phyloP scores from a whole-genome alignment of 345 rosid genomes.

The Bruguiera gymnorhiza region DNA sequence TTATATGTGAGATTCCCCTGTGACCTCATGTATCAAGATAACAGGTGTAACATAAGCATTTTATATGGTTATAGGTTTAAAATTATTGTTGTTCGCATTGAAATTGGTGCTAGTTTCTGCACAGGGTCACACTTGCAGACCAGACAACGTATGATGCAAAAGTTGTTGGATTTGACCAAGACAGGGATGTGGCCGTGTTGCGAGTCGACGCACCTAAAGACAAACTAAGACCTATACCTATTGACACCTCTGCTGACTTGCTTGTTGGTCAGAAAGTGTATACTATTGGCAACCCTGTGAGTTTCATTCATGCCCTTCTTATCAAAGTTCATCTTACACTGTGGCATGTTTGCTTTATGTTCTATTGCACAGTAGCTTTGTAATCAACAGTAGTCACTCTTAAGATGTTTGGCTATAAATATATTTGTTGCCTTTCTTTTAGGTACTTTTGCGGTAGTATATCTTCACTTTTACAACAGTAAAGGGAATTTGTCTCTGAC shows the following conservation, averaged over 20 bases:
- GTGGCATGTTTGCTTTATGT: background rate
- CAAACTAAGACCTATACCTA: slow-evolving; percentile 76
- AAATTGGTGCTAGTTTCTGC: slow-evolving; percentile 21
- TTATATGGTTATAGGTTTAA: too few species aligned
- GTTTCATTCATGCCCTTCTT: slow-evolving; percentile 21
- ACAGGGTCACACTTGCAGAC: slow-evolving; percentile 88
- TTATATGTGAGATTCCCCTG: background rate
- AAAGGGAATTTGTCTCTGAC: background rate
- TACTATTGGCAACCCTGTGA: slow-evolving; percentile 96
- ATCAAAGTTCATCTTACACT: background rate
- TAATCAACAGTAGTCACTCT: background rate
- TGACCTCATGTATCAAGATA: background rate
- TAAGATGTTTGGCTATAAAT: background rate
- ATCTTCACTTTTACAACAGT: too few species aligned
- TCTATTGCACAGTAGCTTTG: background rate
- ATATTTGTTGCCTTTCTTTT: too few species aligned
- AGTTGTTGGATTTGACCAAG: slow-evolving; percentile 94
- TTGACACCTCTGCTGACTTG: slow-evolving; percentile 88
- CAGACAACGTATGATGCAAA: slow-evolving; percentile 77
- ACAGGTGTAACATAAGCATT: background rate
- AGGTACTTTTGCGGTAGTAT: too few species aligned
- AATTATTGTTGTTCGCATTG: background rate
- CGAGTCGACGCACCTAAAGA: slow-evolving; percentile 63
- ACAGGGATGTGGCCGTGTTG: slow-evolving; percentile 92
- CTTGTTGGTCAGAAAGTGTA: slow-evolving; percentile 96